Conservation (phyloP, 179 eudicot genomes). For the Camellia oleifera region DNA sequence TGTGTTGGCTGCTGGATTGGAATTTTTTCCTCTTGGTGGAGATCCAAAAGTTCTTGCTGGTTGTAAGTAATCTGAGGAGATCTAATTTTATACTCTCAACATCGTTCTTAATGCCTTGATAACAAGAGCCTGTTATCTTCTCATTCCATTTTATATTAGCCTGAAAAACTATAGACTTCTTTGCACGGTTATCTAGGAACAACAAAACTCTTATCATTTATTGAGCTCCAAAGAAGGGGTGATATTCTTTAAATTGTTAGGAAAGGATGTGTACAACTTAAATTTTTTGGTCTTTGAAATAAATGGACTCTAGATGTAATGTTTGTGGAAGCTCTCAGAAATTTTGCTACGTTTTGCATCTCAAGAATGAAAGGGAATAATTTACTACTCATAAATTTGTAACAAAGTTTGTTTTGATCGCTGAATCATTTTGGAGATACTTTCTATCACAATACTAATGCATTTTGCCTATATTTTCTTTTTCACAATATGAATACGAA, state of each 20-base stretch:
- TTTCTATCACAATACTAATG: not conserved
- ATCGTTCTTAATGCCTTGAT: not conserved
- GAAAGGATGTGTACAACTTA: not conserved
- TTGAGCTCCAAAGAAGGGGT: slow-evolving; percentile 1
- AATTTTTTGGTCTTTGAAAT: not conserved
- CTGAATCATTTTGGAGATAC: not conserved
- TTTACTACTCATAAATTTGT: not conserved
- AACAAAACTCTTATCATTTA: not conserved
- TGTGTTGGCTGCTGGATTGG: slow-evolving; percentile 80
- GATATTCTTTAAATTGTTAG: not conserved
- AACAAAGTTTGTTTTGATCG: not conserved
- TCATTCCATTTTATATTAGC: not conserved
- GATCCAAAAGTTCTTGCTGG: slow-evolving; percentile 91
- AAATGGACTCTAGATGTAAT: not conserved
- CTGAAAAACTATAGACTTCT: not conserved
- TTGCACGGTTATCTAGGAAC: not conserved
- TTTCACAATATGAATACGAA: not conserved
- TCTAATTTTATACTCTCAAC: not conserved
- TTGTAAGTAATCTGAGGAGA: slow-evolving; percentile 33
- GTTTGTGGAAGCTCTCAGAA: not conserved
- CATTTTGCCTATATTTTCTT: not conserved
- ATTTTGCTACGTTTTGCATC: not conserved
- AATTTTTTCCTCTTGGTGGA: slow-evolving; percentile 86
- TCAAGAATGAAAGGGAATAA: not conserved
- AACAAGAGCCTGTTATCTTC: too few relatives aligned